Conservation (phyloP, 345 rosid genomes). For the Schrenkiella parvula region DNA sequence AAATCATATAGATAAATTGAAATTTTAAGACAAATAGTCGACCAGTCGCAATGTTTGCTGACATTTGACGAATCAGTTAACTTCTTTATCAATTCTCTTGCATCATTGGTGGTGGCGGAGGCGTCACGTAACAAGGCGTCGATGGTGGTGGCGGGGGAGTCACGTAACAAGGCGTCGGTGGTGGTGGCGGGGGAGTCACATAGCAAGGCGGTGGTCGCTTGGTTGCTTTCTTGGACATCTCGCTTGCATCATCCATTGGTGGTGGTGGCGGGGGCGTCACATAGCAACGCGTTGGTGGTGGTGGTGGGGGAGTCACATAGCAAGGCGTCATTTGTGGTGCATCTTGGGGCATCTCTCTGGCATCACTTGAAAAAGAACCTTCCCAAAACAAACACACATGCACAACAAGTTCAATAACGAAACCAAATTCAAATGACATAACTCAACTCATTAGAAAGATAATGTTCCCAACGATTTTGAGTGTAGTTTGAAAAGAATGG, state of each 20-base stretch:
- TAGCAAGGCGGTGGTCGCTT: neutral
- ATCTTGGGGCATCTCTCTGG: neutral
- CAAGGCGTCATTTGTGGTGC: neutral
- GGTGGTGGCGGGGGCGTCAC: neutral
- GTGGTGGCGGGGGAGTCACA: neutral
- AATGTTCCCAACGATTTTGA: too few relatives aligned
- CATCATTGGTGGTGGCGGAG: neutral
- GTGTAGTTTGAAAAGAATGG: neutral
- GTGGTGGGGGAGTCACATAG: neutral
- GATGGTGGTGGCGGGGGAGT: too few relatives aligned
- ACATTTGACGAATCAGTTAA: neutral
- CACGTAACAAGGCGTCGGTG: neutral
- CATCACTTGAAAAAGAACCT: too few relatives aligned
- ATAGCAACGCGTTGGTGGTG: neutral
- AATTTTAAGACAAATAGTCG: neutral
- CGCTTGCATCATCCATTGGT: neutral
- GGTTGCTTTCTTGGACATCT: neutral
- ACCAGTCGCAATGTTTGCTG: neutral
- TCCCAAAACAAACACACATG: neutral
- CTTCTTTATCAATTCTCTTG: neutral
- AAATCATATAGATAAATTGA: neutral
- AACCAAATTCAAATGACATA: too few relatives aligned
- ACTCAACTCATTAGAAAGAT: neutral
- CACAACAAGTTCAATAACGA: neutral
- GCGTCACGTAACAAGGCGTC: neutral